A percentile compares a stretch with the other conserved stretches of the same genome.
Evolutionary conservation across 352 stramenopile genomes (phyloP).

Genomic region (Phytophthora niederhauseri): DNA sequence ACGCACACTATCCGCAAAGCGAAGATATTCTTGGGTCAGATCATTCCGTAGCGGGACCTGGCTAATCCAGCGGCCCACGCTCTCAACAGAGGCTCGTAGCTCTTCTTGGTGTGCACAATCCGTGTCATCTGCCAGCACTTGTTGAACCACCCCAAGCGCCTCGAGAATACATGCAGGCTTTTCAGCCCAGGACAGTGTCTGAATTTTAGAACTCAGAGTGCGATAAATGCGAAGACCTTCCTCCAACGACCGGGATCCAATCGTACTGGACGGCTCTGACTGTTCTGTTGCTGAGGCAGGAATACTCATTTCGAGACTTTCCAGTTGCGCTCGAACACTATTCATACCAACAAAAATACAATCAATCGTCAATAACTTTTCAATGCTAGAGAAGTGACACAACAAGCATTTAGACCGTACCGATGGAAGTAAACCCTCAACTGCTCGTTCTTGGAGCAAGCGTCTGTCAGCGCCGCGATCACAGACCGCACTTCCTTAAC

Average conservation of each 20-base stretch:
- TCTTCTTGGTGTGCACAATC: neutral
- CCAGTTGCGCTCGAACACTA: slow-evolving; percentile 28
- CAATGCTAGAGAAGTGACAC: too few relatives aligned
- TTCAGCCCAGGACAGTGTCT: neutral
- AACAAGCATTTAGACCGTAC: too few relatives aligned
- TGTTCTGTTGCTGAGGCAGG: neutral
- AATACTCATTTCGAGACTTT: slow-evolving; percentile 31
- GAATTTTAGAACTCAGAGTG: slow-evolving; percentile 8
- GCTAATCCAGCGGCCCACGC: slow-evolving; percentile 18
- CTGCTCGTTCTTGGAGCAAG: slow-evolving; percentile 35
- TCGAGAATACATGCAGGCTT: slow-evolving; percentile 17
- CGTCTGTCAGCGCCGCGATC: slow-evolving; percentile 19
- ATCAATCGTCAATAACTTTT: too few relatives aligned
- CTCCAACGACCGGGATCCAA: slow-evolving; percentile 1
- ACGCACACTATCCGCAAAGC: slow-evolving; percentile 12
- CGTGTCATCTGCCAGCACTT: slow-evolving; percentile 25
- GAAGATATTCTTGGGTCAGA: slow-evolving; percentile 9
- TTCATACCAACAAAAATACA: too few relatives aligned
- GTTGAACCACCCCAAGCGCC: slow-evolving; percentile 20
- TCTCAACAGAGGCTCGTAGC: slow-evolving; percentile 1
- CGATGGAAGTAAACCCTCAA: slow-evolving; percentile 29
- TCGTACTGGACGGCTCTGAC: neutral
- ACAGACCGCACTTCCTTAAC: slow-evolving; percentile 24
- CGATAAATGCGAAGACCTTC: slow-evolving; percentile 10
- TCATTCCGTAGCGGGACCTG: slow-evolving; percentile 11